phyloP scores from a whole-genome alignment of 371 early-diverging fungal genomes.

The Zychaea mexicana region DNA sequence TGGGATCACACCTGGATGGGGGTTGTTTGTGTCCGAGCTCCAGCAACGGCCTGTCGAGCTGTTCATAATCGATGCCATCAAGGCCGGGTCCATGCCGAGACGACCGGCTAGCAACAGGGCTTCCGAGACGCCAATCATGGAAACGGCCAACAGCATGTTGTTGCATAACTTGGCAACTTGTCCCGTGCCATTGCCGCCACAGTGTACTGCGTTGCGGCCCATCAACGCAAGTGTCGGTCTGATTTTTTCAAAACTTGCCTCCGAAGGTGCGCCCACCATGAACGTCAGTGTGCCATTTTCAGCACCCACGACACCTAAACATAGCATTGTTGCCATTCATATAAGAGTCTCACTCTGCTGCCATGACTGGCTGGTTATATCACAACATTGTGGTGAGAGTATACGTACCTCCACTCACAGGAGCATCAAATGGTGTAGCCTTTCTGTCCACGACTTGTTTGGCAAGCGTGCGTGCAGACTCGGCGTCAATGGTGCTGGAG shows the following conservation, averaged over 20 bases:
- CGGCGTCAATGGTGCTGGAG: slow-evolving; percentile 90
- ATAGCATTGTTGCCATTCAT: neutral
- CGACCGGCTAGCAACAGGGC: slow-evolving; percentile 88
- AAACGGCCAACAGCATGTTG: slow-evolving; percentile 93
- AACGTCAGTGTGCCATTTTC: slow-evolving; percentile 92
- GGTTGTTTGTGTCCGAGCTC: slow-evolving; percentile 93
- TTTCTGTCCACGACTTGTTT: slow-evolving; percentile 56
- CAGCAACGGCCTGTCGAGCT: slow-evolving; percentile 90
- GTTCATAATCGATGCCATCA: slow-evolving; percentile 87
- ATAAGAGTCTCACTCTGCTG: neutral
- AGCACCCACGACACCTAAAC: slow-evolving; percentile 81
- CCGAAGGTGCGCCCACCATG: slow-evolving; percentile 89
- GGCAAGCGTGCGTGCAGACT: slow-evolving; percentile 70
- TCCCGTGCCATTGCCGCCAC: slow-evolving; percentile 88
- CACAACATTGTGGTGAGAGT: neutral
- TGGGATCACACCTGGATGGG: slow-evolving; percentile 83
- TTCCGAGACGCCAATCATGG: slow-evolving; percentile 94
- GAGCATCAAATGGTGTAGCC: slow-evolving; percentile 87
- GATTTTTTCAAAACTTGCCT: slow-evolving; percentile 62
- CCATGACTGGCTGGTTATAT: neutral
- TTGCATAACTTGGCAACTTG: slow-evolving; percentile 97
- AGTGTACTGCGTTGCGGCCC: slow-evolving; percentile 95
- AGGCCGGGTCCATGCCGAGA: slow-evolving; percentile 88
- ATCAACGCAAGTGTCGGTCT: slow-evolving; percentile 74
- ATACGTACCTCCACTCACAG: slow-evolving; percentile 90